These are phyloP conservation scores for Cutaneotrichosporon cyanovorans DNA, from an alignment of 1,284 basidiomycete species.

Conservation along the genomic window DNA sequence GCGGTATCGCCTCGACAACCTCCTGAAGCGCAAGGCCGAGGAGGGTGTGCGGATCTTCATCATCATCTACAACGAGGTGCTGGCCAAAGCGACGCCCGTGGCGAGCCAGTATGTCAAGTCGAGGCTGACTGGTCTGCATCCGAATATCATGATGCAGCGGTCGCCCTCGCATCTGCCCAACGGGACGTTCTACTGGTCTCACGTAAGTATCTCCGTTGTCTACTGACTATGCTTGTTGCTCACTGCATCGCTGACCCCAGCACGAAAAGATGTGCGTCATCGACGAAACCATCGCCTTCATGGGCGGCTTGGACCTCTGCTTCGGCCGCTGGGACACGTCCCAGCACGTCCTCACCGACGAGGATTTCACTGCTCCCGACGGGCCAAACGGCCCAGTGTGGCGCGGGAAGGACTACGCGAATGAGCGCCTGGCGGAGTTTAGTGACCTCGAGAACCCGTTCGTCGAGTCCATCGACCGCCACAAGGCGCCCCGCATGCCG, in stretches of 20 bases:
- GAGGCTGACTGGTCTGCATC: conserved; percentile 72
- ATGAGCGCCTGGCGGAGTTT: conserved; percentile 83
- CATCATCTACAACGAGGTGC: conserved; percentile 95
- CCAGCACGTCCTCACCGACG: conserved; percentile 84
- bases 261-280: conserved; percentile 83
- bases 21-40: conserved; percentile 86
- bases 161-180: conserved; percentile 97
- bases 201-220: conserved; percentile 53
- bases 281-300: conserved; percentile 66
- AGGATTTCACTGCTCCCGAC: conserved; percentile 53
- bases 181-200: conserved; percentile 97
- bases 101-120: conserved; percentile 90
- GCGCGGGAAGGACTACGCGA: conserved; percentile 68
- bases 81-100: conserved; percentile 88
- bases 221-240: neutral
- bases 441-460: conserved; percentile 79
- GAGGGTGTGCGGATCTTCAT: conserved; percentile 96
- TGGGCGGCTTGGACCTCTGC: conserved; percentile 77
- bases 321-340: conserved; percentile 96
- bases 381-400: conserved; percentile 67
- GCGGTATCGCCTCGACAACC: conserved; percentile 77
- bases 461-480: conserved; percentile 88
- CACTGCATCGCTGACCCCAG: conserved; percentile 49
- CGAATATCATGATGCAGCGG: conserved; percentile 92
- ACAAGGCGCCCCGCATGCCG: conserved; percentile 87